phyloP scores from a whole-genome alignment of 495 filamentous ascomycete genomes.

The Trichoderma parareesei region DNA sequence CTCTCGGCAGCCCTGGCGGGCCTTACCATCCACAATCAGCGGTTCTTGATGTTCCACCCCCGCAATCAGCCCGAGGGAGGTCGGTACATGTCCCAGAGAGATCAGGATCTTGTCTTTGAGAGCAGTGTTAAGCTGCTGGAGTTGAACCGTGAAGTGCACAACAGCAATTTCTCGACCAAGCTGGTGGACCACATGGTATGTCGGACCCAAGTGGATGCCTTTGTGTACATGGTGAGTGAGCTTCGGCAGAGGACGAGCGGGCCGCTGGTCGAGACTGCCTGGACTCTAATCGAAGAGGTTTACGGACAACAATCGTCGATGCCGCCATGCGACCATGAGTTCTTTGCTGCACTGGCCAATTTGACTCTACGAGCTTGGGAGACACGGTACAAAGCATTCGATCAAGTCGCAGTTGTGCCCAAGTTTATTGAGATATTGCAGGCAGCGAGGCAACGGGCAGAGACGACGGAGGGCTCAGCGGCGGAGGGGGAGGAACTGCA shows the following conservation, averaged over 20 bases:
- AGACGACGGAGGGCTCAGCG: background rate
- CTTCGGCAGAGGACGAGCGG: constrained; percentile 26
- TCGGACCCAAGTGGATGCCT: constrained; percentile 29
- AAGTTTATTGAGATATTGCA: constrained; percentile 10
- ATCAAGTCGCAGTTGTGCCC: background rate
- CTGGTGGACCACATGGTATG: constrained; percentile 28
- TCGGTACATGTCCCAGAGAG: constrained; percentile 22
- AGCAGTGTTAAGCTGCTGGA: constrained; percentile 32
- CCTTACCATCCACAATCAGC: constrained; percentile 27
- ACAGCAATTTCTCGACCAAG: constrained; percentile 29
- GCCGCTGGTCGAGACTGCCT: constrained; percentile 26
- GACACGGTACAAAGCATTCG: background rate
- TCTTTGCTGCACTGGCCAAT: constrained; percentile 29
- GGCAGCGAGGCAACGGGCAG: background rate
- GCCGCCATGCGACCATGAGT: constrained; percentile 21
- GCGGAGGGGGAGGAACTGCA: background rate
- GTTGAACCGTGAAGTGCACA: constrained; percentile 23
- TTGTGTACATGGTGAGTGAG: constrained; percentile 36
- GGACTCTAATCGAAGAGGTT: constrained; percentile 26
- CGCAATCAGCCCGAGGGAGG: constrained; percentile 29
- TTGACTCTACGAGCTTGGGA: constrained; percentile 34
- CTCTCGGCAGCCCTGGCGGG: constrained; percentile 18
- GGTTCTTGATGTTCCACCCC: constrained; percentile 35
- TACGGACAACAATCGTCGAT: constrained; percentile 23
- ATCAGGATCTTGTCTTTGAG: constrained; percentile 33